Percentiles rank a stretch among this genome's conserved stretches.
phyloP scores from a whole-genome alignment of 1,284 basidiomycete genomes.

The Cystobasidium sp. region DNA sequence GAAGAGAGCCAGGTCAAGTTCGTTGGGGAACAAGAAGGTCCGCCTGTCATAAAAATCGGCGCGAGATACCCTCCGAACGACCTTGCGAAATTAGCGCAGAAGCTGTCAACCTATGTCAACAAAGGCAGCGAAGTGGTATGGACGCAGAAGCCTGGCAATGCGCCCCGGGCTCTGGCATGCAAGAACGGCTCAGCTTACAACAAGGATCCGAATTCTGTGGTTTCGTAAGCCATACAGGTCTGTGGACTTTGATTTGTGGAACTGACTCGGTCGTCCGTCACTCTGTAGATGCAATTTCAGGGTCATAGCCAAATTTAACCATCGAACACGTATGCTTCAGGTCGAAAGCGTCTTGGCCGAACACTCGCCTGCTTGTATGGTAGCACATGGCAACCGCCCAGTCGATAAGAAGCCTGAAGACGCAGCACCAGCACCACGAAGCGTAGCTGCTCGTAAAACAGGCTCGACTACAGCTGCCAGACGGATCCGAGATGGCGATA shows the following conservation, averaged over 20 bases:
- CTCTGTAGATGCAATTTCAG: conserved; percentile 12
- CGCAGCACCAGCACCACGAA: neutral
- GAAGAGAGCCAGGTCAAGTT: conserved; percentile 21
- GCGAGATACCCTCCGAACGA: neutral
- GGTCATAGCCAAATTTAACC: neutral
- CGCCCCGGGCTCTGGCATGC: neutral
- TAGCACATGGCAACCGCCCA: neutral
- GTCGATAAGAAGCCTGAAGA: neutral
- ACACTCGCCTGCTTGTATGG: conserved; percentile 11
- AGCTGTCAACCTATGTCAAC: conserved; percentile 18
- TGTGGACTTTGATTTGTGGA: neutral
- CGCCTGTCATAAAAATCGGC: neutral
- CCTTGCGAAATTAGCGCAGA: conserved; percentile 7
- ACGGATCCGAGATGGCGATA: neutral
- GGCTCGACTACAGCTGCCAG: neutral
- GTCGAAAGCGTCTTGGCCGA: neutral
- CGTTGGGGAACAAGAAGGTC: neutral
- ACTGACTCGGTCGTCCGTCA: neutral
- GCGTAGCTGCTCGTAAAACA: neutral
- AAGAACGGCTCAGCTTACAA: conserved; percentile 6
- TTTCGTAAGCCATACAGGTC: neutral
- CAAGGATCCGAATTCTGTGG: neutral
- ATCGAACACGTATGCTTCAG: neutral
- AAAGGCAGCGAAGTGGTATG: conserved; percentile 20
- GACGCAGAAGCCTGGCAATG: conserved; percentile 4